These are phyloP conservation scores for Adansonia rubrostipa DNA, from an alignment of 441 rosid species.

Conservation along the genomic window DNA sequence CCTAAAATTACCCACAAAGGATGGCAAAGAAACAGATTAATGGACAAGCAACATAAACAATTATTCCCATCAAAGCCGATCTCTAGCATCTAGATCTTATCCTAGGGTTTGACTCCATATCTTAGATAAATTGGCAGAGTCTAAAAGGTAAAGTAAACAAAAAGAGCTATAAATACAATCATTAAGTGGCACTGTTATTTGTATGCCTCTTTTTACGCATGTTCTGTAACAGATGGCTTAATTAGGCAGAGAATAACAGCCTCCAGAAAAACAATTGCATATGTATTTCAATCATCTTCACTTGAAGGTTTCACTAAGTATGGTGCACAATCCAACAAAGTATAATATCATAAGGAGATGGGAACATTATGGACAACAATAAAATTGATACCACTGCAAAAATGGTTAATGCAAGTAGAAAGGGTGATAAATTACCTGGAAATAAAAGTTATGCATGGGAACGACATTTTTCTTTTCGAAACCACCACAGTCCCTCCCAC, in stretches of 20 bases:
- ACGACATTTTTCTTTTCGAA: constrained; percentile 84
- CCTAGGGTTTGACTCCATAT: not conserved
- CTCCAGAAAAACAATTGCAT: not conserved
- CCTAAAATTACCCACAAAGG: not conserved
- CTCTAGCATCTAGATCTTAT: not conserved
- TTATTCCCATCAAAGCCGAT: not conserved
- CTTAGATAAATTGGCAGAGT: not conserved
- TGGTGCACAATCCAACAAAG: not conserved
- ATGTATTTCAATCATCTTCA: constrained; percentile 1
- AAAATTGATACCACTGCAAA: constrained; percentile 11
- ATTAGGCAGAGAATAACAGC: not conserved
- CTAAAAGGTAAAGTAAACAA: not conserved
- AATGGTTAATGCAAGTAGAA: not conserved
- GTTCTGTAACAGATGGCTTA: not conserved
- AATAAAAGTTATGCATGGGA: constrained; percentile 73
- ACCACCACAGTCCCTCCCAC: constrained; percentile 96
- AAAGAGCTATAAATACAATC: not conserved
- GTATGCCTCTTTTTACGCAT: not conserved
- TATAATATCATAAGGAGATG: not conserved
- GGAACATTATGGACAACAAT: not conserved
- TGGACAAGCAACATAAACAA: not conserved
- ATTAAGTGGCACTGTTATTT: not conserved
- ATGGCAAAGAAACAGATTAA: not conserved
- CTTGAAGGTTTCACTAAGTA: not conserved
- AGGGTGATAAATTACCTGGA: constrained; percentile 67